A percentile compares a stretch with the other conserved stretches of the same genome.
Evolutionary conservation across 768 basidiomycete species (phyloP).

Genomic region (Phaeolepiota aurea): DNA sequence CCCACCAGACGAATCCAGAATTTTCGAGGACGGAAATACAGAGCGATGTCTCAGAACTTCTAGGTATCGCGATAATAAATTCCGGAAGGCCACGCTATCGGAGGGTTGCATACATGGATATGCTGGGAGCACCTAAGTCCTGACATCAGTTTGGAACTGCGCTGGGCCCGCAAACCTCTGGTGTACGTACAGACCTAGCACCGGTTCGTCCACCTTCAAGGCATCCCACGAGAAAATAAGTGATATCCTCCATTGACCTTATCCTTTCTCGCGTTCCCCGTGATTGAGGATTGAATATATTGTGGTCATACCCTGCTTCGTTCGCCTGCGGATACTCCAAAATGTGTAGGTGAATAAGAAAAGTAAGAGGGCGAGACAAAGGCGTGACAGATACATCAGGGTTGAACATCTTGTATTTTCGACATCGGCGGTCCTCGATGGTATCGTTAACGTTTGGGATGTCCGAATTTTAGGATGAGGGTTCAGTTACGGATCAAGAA

Average conservation of each 20-base stretch:
- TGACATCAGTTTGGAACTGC: too few species aligned
- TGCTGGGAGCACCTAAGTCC: conserved; percentile 32
- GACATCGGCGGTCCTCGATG: too few species aligned
- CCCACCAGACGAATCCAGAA: conserved; percentile 5
- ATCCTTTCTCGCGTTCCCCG: conserved; percentile 43
- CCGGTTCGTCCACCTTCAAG: conserved; percentile 27
- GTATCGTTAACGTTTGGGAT: too few species aligned
- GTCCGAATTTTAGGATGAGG: too few species aligned
- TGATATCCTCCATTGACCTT: conserved; percentile 43
- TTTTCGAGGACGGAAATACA: conserved; percentile 20
- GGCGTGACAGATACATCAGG: too few species aligned
- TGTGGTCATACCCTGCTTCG: conserved; percentile 39
- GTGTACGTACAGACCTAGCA: conserved; percentile 17
- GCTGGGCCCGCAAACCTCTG: too few species aligned
- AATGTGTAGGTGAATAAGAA: conserved; percentile 46
- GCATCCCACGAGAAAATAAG: conserved; percentile 38
- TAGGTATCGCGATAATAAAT: conserved; percentile 40
- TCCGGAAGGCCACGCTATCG: conserved; percentile 42
- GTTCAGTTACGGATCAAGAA: too few species aligned
- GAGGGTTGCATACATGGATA: conserved; percentile 49
- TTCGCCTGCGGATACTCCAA: conserved; percentile 40
- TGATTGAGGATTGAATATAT: conserved; percentile 33
- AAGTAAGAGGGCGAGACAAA: conserved; percentile 34
- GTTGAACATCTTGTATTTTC: too few species aligned
- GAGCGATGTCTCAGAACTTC: conserved; percentile 34